Base-by-base conservation (phyloP, 805 yeast genomes). In the Starmerella apis region DNA sequence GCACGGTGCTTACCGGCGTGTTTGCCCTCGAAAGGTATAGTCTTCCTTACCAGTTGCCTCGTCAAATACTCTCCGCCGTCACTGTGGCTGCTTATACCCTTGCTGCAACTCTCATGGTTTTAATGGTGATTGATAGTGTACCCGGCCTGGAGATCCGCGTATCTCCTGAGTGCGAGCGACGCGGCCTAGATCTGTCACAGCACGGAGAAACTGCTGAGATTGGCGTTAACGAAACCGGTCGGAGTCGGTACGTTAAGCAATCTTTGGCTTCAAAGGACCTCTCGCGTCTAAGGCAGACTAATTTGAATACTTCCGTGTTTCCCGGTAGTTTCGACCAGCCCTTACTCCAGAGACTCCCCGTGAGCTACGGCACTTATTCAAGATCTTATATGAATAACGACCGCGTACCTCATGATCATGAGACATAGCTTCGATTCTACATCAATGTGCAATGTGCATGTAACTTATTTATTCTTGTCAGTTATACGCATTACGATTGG, bases 111-210 rank as follows among this genome's bases (percentile, higher is more conserved):
- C 74, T 83, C 4, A 71, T 83, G 51, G 69, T 90, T 39, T 71
- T 86, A 58, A 68, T 78, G 30, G 64, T 69, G 38, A 76, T 84
- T 78, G 83, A 86, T 74, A 73, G 71, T 61, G 72, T 86, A 55
- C 96, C 96, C 56, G 78, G 80, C 72, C 74, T 88, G 64, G 79
- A 81, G 68, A 71, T 90, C 63, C 79, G 96, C 71, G 76, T 87
- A 60, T 75, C 79, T 57, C 84, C 83, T 61, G 95, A 87, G 55
- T 90, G 83, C 65, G 97, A 90, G 70, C 78, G 81, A 56, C 63
- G 80, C 58, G 96, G 97, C 54, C 81, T 92, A 27, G 98, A 90
- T 68, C 75, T 81, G 55, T 80, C 86, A 19, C 87, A 88, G 72
- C 86, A 87, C 62, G 96, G 96, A 59, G 97, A 88, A 68, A 80